Conservation (phyloP, 2,329 filamentous ascomycete genomes). For the Trichoderma gracile region DNA sequence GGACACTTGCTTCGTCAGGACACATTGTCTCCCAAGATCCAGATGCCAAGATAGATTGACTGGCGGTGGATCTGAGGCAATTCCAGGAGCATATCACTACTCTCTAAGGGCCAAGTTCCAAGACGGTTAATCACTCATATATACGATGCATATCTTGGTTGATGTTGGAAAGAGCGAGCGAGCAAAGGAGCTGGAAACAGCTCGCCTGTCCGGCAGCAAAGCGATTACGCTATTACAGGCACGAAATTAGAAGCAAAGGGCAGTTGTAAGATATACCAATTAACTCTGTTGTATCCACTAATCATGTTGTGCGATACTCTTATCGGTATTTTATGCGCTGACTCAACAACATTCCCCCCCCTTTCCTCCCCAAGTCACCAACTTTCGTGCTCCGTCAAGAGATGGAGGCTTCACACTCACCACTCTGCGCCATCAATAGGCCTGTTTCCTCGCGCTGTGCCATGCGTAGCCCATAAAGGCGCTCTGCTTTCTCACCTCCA, state of each 20-base stretch:
- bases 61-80: no score
- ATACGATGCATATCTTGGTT: background rate
- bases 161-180: background rate
- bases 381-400: background rate
- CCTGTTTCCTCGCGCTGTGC: constrained; percentile 50
- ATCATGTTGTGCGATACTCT: background rate
- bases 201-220: no score
- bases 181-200: no score
- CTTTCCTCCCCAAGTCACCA: background rate
- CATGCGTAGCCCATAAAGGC: constrained; percentile 93
- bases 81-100: no score
- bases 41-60: background rate
- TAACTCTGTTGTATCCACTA: constrained; percentile 11
- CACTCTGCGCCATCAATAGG: constrained; percentile 32
- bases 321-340: constrained; percentile 5
- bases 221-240: no score
- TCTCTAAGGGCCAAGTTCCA: background rate
- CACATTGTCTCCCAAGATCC: background rate
- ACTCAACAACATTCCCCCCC: background rate
- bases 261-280: constrained; percentile 5
- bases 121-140: background rate
- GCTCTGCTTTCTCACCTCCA: constrained; percentile 77
- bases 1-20: constrained; percentile 39
- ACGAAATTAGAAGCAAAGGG: background rate
- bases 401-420: background rate